Evolutionary conservation across 2,329 filamentous ascomycete genomes (phyloP).

Genomic region (Cladosporium sp.): DNA sequence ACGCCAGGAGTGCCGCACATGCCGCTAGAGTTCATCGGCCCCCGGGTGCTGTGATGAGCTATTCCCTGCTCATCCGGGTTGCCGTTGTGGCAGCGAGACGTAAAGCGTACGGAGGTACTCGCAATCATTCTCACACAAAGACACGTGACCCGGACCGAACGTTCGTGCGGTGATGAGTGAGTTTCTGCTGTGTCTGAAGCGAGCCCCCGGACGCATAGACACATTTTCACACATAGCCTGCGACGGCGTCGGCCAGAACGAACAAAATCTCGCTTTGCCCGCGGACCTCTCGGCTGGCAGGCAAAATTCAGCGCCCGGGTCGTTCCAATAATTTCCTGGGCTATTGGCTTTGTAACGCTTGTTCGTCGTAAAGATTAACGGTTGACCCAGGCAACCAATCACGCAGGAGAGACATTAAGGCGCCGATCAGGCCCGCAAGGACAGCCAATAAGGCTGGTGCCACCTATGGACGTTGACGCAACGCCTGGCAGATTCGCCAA

Average conservation of each 20-base stretch:
- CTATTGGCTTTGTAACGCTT: slow-evolving; percentile 12
- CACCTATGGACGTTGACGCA: slow-evolving; percentile 6
- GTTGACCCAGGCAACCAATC: slow-evolving; percentile 3
- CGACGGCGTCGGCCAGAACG: neutral
- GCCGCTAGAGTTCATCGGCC: slow-evolving; percentile 7
- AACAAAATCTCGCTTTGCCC: slow-evolving; percentile 6
- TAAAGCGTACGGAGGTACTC: no score
- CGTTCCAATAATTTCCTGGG: slow-evolving; percentile 9
- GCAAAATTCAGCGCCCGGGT: neutral
- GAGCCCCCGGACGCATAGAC: slow-evolving; percentile 3
- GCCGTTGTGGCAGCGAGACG: no score
- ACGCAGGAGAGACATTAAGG: neutral
- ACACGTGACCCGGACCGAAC: no score
- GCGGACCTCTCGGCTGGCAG: slow-evolving; percentile 6
- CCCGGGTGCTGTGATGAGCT: slow-evolving; percentile 3
- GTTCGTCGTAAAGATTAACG: slow-evolving; percentile 10
- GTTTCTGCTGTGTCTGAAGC: neutral
- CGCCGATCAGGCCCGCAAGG: slow-evolving; percentile 2
- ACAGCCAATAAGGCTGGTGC: slow-evolving; percentile 13
- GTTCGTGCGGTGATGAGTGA: no score
- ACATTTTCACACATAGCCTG: neutral
- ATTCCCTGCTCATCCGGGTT: neutral
- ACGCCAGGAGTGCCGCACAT: slow-evolving; percentile 7
- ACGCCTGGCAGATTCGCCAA: slow-evolving; percentile 7
- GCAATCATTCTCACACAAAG: no score